phyloP scores from a whole-genome alignment of 768 basidiomycete genomes.

The Dioszegia hungarica region DNA sequence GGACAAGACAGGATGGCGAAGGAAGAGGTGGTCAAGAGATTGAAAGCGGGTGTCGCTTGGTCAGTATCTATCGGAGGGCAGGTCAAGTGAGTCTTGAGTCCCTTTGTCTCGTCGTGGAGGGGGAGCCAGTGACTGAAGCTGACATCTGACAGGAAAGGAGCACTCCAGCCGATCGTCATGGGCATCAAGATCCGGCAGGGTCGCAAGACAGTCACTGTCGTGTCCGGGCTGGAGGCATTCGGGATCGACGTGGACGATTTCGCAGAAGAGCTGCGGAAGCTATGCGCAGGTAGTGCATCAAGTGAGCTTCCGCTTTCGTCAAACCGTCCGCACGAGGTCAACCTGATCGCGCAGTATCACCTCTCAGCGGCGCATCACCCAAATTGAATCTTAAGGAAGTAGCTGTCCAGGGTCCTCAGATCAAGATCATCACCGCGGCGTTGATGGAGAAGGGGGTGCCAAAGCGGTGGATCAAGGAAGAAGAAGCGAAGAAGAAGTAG shows the following conservation, averaged over 20 bases:
- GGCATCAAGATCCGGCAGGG: conserved; percentile 70
- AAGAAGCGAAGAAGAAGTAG: conserved; percentile 8
- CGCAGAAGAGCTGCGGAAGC: conserved; percentile 69
- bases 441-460: conserved; percentile 68
- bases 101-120: not conserved
- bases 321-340: not conserved
- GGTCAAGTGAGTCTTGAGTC: conserved; percentile 33
- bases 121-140: conserved; percentile 55
- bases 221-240: conserved; percentile 77
- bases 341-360: conserved; percentile 22
- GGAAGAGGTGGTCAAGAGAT: conserved; percentile 46
- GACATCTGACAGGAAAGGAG: conserved; percentile 71
- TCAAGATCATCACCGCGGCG: conserved; percentile 62
- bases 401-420: conserved; percentile 79
- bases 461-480: conserved; percentile 69
- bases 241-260: conserved; percentile 64
- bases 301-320: conserved; percentile 52
- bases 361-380: conserved; percentile 34
- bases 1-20: conserved; percentile 49
- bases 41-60: conserved; percentile 36
- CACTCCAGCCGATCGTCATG: conserved; percentile 65
- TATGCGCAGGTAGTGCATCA: conserved; percentile 74
- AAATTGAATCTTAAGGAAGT: conserved; percentile 58
- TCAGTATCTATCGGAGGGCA: conserved; percentile 48
- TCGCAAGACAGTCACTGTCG: conserved; percentile 67